Evolutionary conservation across 2,329 filamentous ascomycete species (phyloP).

Genomic region (Fonsecaea erecta): DNA sequence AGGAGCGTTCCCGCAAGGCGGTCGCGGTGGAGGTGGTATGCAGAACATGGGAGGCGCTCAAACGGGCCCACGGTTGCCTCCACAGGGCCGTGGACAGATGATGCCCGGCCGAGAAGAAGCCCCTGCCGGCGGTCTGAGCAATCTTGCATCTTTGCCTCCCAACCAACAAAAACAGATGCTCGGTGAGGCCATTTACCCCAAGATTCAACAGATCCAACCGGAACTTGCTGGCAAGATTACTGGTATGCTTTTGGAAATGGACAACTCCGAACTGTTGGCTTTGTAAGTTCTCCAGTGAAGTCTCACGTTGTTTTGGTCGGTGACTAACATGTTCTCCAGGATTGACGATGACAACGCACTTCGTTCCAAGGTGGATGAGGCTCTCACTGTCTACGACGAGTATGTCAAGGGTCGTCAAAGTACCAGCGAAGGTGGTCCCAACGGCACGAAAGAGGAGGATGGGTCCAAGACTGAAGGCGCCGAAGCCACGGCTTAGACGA

Average conservation of each 20-base stretch:
- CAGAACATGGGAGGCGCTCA: constrained; percentile 46
- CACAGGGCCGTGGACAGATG: constrained; percentile 46
- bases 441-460: constrained; percentile 38
- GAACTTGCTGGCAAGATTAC: constrained; percentile 99
- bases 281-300: constrained; percentile 74
- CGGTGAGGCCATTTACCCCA: constrained; percentile 96
- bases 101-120: constrained; percentile 46
- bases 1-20: constrained; percentile 51
- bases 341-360: constrained; percentile 89
- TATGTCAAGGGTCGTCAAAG: constrained; percentile 83
- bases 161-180: constrained; percentile 98
- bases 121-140: constrained; percentile 53
- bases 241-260: constrained; percentile 99
- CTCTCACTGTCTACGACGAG: constrained; percentile 95
- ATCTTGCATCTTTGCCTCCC: constrained; percentile 60
- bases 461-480: constrained; percentile 31
- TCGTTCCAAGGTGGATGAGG: constrained; percentile 95
- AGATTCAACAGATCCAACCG: constrained; percentile 93
- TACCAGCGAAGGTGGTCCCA: constrained; percentile 47
- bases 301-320: constrained; percentile 30
- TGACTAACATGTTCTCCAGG: constrained; percentile 53
- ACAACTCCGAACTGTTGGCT: constrained; percentile 89
- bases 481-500: constrained; percentile 34
- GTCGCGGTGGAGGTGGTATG: constrained; percentile 47
- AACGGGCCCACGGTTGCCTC: constrained; percentile 43